phyloP scores from a whole-genome alignment of 2,329 filamentous ascomycete genomes.

The Cryphonectria carpinicola region DNA sequence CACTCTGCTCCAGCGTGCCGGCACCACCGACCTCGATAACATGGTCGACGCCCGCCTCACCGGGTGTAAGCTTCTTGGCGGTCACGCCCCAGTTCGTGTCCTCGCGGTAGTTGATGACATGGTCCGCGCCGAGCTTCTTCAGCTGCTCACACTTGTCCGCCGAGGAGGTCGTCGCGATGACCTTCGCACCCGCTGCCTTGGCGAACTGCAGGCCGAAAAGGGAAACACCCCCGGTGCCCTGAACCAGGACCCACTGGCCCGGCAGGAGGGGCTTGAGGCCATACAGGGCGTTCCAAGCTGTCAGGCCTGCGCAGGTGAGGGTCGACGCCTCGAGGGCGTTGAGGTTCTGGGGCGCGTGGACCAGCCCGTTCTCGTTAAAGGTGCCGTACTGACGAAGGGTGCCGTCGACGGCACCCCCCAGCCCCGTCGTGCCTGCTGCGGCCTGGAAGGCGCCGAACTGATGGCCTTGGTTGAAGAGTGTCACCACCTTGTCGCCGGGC shows the following conservation, averaged over 20 bases:
- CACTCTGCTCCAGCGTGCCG: constrained; percentile 50
- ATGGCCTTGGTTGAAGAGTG: constrained; percentile 65
- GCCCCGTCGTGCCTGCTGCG: constrained; percentile 52
- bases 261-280: constrained; percentile 57
- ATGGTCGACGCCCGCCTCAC: constrained; percentile 52
- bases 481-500: constrained; percentile 58
- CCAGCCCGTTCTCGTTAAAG: constrained; percentile 70
- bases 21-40: constrained; percentile 61
- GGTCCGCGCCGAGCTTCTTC: constrained; percentile 56
- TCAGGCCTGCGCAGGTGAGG: constrained; percentile 62
- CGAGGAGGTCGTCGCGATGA: constrained; percentile 62
- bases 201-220: constrained; percentile 65
- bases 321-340: constrained; percentile 58
- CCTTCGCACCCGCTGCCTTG: constrained; percentile 54
- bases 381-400: constrained; percentile 68
- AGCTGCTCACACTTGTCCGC: constrained; percentile 52
- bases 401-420: constrained; percentile 72
- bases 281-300: constrained; percentile 69
- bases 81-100: constrained; percentile 57
- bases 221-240: constrained; percentile 72
- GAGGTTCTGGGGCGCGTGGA: constrained; percentile 62
- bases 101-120: constrained; percentile 61
- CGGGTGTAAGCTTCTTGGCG: constrained; percentile 52
- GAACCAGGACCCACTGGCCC: constrained; percentile 64
- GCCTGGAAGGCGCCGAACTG: constrained; percentile 47